Percentiles rank a stretch among this genome's conserved stretches.
These are phyloP conservation scores for Cornus kousa DNA, from an alignment of 148 eudicot species.

Conservation along the genomic window DNA sequence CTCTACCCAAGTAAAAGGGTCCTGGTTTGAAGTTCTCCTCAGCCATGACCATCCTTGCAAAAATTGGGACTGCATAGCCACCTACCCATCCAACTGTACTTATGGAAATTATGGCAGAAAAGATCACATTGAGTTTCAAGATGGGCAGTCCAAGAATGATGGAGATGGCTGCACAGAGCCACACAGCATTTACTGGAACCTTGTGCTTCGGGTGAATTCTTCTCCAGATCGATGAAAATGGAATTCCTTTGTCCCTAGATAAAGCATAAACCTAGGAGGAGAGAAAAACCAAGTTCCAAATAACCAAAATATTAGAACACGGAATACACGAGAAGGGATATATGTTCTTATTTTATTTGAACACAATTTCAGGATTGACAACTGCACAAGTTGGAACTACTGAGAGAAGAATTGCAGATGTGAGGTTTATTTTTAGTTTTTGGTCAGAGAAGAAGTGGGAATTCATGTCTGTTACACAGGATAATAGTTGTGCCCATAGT, in stretches of 20 bases:
- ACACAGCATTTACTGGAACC: conserved; percentile 67
- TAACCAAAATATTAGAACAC: no score
- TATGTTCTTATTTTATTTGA: no score
- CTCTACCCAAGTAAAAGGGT: conserved; percentile 57
- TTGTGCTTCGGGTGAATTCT: conserved; percentile 59
- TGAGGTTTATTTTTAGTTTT: no score
- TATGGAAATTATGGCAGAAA: conserved; percentile 59
- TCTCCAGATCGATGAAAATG: conserved; percentile 54
- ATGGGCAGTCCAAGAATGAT: conserved; percentile 59
- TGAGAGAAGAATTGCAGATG: no score
- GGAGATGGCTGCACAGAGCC: conserved; percentile 58
- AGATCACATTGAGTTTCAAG: conserved; percentile 47
- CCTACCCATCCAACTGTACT: conserved; percentile 75
- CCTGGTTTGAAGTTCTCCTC: conserved; percentile 54
- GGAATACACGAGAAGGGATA: no score
- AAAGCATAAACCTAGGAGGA: conserved; percentile 57
- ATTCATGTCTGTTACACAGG: not conserved
- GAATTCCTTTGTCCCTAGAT: conserved; percentile 57
- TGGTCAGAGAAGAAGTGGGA: no score
- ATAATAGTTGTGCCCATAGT: no score
- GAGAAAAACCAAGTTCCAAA: not conserved
- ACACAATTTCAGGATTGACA: no score
- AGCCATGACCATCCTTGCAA: conserved; percentile 53
- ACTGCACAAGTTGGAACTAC: no score
- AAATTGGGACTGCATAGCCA: conserved; percentile 60